Evolutionary conservation across 345 rosid species (phyloP).

Genomic region (Moringa oleifera): DNA sequence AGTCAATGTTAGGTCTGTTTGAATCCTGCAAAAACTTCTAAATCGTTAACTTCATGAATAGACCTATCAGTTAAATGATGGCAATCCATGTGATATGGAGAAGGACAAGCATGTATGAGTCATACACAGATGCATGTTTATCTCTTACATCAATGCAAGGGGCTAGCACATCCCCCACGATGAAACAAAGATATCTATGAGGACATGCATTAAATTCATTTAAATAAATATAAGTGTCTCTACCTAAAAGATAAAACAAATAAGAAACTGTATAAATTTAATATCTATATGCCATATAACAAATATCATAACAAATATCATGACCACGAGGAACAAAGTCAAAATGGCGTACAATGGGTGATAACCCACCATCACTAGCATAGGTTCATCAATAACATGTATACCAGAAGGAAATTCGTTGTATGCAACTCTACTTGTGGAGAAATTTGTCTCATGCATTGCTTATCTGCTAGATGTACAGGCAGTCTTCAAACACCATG

Average conservation of each 20-base stretch:
- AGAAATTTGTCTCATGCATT: background rate
- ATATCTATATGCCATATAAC: too few relatives aligned
- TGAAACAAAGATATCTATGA: background rate
- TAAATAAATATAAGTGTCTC: too few relatives aligned
- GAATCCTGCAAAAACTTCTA: slow-evolving; percentile 38
- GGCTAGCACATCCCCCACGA: slow-evolving; percentile 4
- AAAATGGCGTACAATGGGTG: too few relatives aligned
- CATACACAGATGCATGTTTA: background rate
- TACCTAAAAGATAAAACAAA: too few relatives aligned
- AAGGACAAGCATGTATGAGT: background rate
- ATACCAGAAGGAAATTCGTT: background rate
- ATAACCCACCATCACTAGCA: too few relatives aligned
- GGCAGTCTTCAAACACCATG: background rate
- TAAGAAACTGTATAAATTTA: too few relatives aligned
- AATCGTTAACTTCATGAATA: slow-evolving; percentile 12
- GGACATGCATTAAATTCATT: background rate
- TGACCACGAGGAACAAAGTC: too few relatives aligned
- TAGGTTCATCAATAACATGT: too few relatives aligned
- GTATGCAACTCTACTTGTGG: background rate
- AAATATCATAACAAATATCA: too few relatives aligned
- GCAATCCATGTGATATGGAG: background rate
- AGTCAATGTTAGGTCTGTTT: slow-evolving; percentile 47
- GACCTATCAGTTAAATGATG: background rate
- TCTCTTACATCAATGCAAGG: background rate
- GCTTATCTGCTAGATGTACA: background rate